Base-by-base conservation (phyloP, 1,139 yeast species). In the Saccharomyces hybrid region DNA sequence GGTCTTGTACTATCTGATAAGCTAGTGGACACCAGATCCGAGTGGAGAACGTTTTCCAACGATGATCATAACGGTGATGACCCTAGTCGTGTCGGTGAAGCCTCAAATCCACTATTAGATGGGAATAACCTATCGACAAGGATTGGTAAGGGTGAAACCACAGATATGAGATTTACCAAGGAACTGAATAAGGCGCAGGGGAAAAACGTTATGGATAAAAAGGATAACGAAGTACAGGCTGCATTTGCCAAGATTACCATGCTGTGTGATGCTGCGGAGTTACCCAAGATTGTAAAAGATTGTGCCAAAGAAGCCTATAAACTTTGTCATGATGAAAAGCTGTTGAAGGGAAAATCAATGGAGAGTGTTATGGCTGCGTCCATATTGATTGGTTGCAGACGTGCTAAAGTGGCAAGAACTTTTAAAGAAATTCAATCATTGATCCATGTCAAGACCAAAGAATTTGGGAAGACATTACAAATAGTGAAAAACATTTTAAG, bases 41-140 rank as follows among this genome's bases (percentile, higher is more conserved):
- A 93, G 76, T 93, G 99, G 99, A 88, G 99, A 77, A 93, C 99
- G 1, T 93, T 93, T 72, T 83, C 87, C 60, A 93, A 93, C 70
- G 99, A 93, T 70, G 99, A 93, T 70, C 98, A 91, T 72, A 95
- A 93, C 62, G 96, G 96, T 64, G 98, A 90, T 69, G 99, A 93
- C 70, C 99, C 99, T 3, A 86, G 95, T 64, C 98, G 99, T 87
- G 99, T 93, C 60, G 99, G 99, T 71, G 98, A 91, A 68, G 98
- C 98, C 2, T 86, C 95, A n/a, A 91, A 91, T 69, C 97, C 98
- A 11, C 75, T 91, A 58, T 77, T 95, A 63, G 98, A 91, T 66
- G 88, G 95, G 27, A 95, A 88, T 64, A 95, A 90, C 71, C 82
- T 93, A 57, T 90, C 96, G 23, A 93, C 99, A 4, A 84, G 91